Base-by-base conservation (phyloP, 129 eudicot genomes). In the Mikania micrantha region DNA sequence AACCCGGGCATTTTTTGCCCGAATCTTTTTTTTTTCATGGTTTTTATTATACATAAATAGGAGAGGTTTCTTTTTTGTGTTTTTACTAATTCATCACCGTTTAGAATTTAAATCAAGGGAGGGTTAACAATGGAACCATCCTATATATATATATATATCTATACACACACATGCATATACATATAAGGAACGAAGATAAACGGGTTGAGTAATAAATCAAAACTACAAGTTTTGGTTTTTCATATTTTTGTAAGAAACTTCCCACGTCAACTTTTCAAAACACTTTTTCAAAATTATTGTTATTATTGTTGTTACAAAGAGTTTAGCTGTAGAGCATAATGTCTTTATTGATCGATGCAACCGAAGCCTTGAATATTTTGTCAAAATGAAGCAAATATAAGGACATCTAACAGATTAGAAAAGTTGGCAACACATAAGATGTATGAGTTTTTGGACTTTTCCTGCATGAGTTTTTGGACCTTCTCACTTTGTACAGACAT, bases 401-500 rank as follows among this genome's bases (percentile, higher is more conserved):
- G 24, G 80, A 72, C 74, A 48, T 63, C 35, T 69, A 69, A 59
- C 77, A 80, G 63, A 71, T 38, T 71, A 56, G 8, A 65, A 61
- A 47, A 48, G 75, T 68, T 68, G 75, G 64, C 42, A 44, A 49
- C 45, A 74, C 36, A 15, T 20, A 25, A 78, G 36, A 10, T 69
- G 29, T 24, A 68, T 48, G 31, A 38, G 25, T 59, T 75, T 54
- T 75, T 75, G 41, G 74, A 67, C 69, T 47, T 67, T 67, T 45
- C 2, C n/a, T n/a, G n/a, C n/a, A n/a, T n/a, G n/a, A n/a, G n/a
- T n/a, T n/a, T n/a, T n/a, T n/a, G n/a, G n/a, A n/a, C n/a, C n/a
- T n/a, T n/a, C n/a, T 44, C 56, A 65, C 32, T 34, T 27, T 67
- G 54, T 66, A 40, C 73, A 65, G 7, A 66, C 57, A 64, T 16